Percentiles rank a stretch among this genome's conserved stretches.
Conservation (phyloP, 1,284 basidiomycete species). For the Ustilago trichophora region DNA sequence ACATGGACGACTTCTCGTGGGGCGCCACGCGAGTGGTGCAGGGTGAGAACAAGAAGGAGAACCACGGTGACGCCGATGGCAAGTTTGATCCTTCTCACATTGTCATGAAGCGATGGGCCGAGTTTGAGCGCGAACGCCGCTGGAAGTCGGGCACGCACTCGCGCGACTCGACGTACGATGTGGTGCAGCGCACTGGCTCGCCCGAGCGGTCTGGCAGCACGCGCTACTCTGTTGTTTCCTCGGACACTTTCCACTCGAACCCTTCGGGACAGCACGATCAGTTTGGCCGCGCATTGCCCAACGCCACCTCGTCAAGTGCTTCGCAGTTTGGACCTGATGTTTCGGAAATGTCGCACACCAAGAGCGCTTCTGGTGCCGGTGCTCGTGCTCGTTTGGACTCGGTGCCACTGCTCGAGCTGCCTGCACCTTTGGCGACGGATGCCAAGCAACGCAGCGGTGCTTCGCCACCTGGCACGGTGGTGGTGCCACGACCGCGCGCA, state of each 20-base stretch:
- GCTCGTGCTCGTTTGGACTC: conserved; percentile 58
- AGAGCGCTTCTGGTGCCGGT: conserved; percentile 49
- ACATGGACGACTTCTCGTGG: conserved; percentile 69
- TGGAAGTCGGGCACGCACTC: conserved; percentile 88
- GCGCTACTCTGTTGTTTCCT: conserved; percentile 56
- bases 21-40: conserved; percentile 67
- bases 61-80: conserved; percentile 71
- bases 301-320: conserved; percentile 19
- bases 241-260: conserved; percentile 57
- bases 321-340: conserved; percentile 29
- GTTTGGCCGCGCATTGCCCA: conserved; percentile 42
- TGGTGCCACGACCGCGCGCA: conserved; percentile 47
- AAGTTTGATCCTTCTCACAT: conserved; percentile 95
- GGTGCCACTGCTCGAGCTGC: conserved; percentile 64
- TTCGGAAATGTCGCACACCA: conserved; percentile 51
- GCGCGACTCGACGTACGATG: conserved; percentile 79
- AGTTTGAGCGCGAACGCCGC: conserved; percentile 94
- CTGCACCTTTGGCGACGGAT: conserved; percentile 63
- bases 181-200: conserved; percentile 48
- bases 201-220: conserved; percentile 59
- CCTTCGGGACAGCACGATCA: conserved; percentile 45
- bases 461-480: conserved; percentile 39
- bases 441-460: conserved; percentile 42
- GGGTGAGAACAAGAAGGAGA: conserved; percentile 63
- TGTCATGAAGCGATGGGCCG: conserved; percentile 98